phyloP scores from a whole-genome alignment of 805 yeast species.

The Blastobotrys chiropterorum region DNA sequence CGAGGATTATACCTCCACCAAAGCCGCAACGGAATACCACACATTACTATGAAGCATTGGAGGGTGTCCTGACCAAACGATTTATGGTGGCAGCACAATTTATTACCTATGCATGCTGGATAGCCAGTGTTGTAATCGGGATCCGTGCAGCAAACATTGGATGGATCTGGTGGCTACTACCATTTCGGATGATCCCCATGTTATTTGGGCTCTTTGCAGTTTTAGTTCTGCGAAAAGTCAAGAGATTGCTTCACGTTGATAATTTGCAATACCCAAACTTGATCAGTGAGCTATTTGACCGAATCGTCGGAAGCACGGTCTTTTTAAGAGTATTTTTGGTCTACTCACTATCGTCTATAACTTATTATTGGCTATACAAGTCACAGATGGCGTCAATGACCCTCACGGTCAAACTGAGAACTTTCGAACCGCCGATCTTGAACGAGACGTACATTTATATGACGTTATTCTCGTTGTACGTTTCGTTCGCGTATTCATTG shows the following conservation, averaged over 20 bases:
- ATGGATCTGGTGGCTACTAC: constrained; percentile 17
- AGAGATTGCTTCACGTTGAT: not conserved
- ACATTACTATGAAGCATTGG: constrained; percentile 8
- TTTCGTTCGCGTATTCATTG: constrained; percentile 8
- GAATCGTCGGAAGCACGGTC: not conserved
- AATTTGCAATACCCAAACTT: constrained; percentile 9
- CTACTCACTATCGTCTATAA: constrained; percentile 4
- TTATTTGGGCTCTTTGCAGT: constrained; percentile 9
- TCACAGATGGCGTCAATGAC: constrained; percentile 6
- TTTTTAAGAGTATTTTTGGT: constrained; percentile 3
- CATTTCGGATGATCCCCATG: constrained; percentile 10
- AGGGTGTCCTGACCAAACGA: not conserved
- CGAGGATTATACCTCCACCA: constrained; percentile 12
- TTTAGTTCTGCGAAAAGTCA: constrained; percentile 14
- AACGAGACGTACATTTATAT: constrained; percentile 15
- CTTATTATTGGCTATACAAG: constrained; percentile 8
- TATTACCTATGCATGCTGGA: not conserved
- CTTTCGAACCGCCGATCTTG: constrained; percentile 10
- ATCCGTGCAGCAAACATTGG: constrained; percentile 5
- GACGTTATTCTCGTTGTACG: constrained; percentile 5
- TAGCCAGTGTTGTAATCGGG: not conserved
- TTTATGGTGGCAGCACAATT: not conserved
- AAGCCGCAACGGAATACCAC: constrained; percentile 3
- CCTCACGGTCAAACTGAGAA: constrained; percentile 7
- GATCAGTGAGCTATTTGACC: constrained; percentile 1